Evolutionary conservation across 2,329 filamentous ascomycete species (phyloP), one percentile per base, ranked within the genome.

Genomic region (Xylariaceae sp.): DNA sequence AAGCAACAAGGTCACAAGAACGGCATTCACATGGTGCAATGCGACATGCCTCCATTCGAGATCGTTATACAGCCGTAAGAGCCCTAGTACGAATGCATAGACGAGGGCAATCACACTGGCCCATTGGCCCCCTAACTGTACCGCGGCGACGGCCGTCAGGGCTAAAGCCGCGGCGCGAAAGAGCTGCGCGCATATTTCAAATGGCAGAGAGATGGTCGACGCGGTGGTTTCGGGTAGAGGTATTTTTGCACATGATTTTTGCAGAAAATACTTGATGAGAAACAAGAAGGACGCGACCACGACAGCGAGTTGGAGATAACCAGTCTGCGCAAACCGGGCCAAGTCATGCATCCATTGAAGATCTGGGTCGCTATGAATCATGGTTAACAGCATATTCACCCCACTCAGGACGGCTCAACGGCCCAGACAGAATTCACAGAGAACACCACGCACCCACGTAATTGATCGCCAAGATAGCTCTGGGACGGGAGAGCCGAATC

Each of bases 11-110:
- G 69, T 65, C n/a, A 69, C 66, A 51, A 78, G 70, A 47, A 77
- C 72, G 59, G 78, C 73, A 68, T 82, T 82, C 68, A 79, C 71
- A 65, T 82, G 79, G 59, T 80, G 77, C 50, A 82, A 70, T 11
- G 75, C 73, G 53, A 75, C 69, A 66, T 76, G 78, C 17, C 78
- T 76, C 78, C 78, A 81, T 63, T 72, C 69, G 56, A 75, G 61
- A 59, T 77, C 70, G 59, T 74, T 71, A 57, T 73, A 61, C 48
- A 80, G 73, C 10, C 79, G 75, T 30, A 75, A 53, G 18, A 81
- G 67, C 23, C 79, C 79, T 3, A 81, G 66, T 44, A 74, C 18
- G 51, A 80, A 76, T 45, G 73, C 72, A 64, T 80, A 80, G 52
- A 68, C 70, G 18, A 76, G 63, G 5, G 72, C 67, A 35, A 70